These are phyloP conservation scores for Thraustochytrium sp. DNA, from an alignment of 352 stramenopile genomes.

Conservation along the genomic window DNA sequence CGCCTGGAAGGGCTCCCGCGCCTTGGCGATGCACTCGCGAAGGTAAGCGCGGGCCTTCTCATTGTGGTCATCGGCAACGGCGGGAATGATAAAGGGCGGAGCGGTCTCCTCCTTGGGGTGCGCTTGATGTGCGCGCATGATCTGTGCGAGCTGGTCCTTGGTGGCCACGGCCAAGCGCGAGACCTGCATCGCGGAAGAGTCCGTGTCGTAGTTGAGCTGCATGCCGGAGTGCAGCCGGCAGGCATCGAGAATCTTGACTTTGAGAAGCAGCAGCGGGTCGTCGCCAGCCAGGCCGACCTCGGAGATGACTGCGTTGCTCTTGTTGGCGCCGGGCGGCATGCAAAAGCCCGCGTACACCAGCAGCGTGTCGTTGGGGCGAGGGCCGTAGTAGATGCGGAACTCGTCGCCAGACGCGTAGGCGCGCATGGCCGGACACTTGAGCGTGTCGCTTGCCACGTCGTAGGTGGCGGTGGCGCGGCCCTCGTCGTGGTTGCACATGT, in stretches of 20 bases:
- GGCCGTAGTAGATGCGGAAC: conserved; percentile 63
- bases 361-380: conserved; percentile 57
- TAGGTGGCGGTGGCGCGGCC: conserved; percentile 56
- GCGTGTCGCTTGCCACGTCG: conserved; percentile 48
- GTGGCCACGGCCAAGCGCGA: background rate
- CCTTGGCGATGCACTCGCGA: background rate
- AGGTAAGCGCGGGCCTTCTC: background rate
- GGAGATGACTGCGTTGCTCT: conserved; percentile 50
- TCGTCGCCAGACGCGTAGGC: conserved; percentile 53
- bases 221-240: background rate
- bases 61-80: background rate
- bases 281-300: conserved; percentile 33
- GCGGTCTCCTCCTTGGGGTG: background rate
- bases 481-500: conserved; percentile 64
- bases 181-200: background rate
- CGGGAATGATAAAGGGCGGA: background rate
- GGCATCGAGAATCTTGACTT: conserved; percentile 45
- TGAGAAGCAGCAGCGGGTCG: conserved; percentile 52
- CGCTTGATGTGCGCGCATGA: background rate
- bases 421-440: conserved; percentile 56
- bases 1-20: background rate
- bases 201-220: background rate
- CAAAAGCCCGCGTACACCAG: conserved; percentile 62
- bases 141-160: background rate
- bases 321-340: conserved; percentile 49